Base-by-base conservation (phyloP, 768 basidiomycete species). In the Dioszegia crocea region DNA sequence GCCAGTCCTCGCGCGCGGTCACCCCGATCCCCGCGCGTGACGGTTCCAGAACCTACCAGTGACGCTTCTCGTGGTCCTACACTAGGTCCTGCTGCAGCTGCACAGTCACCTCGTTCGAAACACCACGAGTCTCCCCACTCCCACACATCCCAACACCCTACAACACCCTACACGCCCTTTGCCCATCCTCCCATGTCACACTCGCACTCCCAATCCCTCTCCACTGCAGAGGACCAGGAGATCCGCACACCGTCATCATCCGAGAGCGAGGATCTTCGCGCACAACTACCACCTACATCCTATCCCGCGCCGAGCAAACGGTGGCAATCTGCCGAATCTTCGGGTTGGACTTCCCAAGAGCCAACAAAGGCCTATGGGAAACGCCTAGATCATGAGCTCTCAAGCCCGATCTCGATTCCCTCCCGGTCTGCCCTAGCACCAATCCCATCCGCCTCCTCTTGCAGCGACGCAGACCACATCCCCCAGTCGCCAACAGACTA, bases 131-230 rank as follows among this genome's bases (percentile, higher is more conserved):
- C n/a, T 45, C 44, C n/a, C 16, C 44, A 21, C 5, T 33, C 27
- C 48, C 17, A 26, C 48, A n/a, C 33, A 33, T 50, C 48, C 29
- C 26, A n/a, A 11, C 19, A 17, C 48, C 26, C 27, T 9, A 50
- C 9, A n/a, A 9, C 48, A 29, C 29, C 48, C n/a, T 6, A 19
- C 5, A 21, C 51, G 33, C 21, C 38, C 41, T 24, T n/a, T 54
- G 3, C 10, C 24, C n/a, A 43, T 10, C 5, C 17, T 19, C 12
- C 23, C 23, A 11, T 39, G 43, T 46, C 45, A 11, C 38, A 43
- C 43, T 45, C 54, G 27, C 41, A 30, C 43, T 53, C 51, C 12
- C 51, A 53, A n/a, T 53, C 51, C 51, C 36, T 53, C 5, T 56
- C 54, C 19, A 45, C 54, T 19, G 33, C 43, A 21, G 51, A 53